Percentiles rank a stretch among this genome's conserved stretches.
Conservation (phyloP, 2,329 filamentous ascomycete species). For the Aspergillus transmontanensis region DNA sequence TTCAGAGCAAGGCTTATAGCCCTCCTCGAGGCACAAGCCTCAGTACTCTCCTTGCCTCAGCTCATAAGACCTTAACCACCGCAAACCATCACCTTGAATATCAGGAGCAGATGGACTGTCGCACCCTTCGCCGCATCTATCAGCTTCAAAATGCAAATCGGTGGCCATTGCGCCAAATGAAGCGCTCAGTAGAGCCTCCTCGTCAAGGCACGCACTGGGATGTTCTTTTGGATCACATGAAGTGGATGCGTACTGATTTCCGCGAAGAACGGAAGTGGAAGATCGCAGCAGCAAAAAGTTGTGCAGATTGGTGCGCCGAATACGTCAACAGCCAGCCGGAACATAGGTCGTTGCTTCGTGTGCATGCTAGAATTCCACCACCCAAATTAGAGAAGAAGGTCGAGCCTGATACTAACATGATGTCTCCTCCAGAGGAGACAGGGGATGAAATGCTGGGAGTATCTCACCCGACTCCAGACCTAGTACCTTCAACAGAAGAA, state of each 20-base stretch:
- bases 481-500: constrained; percentile 65
- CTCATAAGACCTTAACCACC: constrained; percentile 88
- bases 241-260: constrained; percentile 98
- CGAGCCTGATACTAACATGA: constrained; percentile 28
- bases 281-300: constrained; percentile 72
- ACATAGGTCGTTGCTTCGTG: constrained; percentile 68
- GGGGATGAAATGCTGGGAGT: constrained; percentile 33
- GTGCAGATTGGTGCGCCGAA: constrained; percentile 81
- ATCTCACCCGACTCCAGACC: constrained; percentile 65
- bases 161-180: constrained; percentile 89
- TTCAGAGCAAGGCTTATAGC: constrained; percentile 61
- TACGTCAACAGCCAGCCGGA: constrained; percentile 70
- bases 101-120: constrained; percentile 83
- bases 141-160: constrained; percentile 87
- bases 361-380: constrained; percentile 50
- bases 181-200: constrained; percentile 78
- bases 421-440: constrained; percentile 37
- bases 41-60: constrained; percentile 75
- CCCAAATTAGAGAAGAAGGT: constrained; percentile 28
- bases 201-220: constrained; percentile 82
- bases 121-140: constrained; percentile 83
- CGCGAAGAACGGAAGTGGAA: constrained; percentile 95
- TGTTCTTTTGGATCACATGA: constrained; percentile 84
- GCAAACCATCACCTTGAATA: constrained; percentile 80
- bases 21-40: constrained; percentile 57